Evolutionary conservation across 2,329 filamentous ascomycete genomes (phyloP), one percentile per base, ranked within the genome.

Genomic region (Cladophialophora psammophila): DNA sequence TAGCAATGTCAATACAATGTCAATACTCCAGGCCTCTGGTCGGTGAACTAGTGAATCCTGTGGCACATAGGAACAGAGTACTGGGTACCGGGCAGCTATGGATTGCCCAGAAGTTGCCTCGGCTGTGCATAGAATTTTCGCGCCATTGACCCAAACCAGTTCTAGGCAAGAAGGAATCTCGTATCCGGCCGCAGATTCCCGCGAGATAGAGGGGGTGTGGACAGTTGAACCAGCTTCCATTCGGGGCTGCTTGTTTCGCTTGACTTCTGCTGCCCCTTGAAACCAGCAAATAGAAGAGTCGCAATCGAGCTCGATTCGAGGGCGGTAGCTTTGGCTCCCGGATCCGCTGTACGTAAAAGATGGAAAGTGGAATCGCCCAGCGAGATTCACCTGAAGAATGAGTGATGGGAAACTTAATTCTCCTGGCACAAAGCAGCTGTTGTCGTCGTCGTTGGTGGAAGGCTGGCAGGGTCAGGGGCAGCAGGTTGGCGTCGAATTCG

Each of bases 261-360:
- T 53, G 50, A 52, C 4, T 40, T 40, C 13, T 42, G 40, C 40
- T 42, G 13, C 40, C 40, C 40, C 40, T 42, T 42, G 40, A 42
- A 42, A 42, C 40, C 40, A n/a, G 40, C 40, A 42, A 42, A 42
- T 42, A 4, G 40, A 42, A 42, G 40, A 42, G 40, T n/a, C 40
- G 40, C 15, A 42, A 42, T 42, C 40, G 15, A 42, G 3, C 8
- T 42, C 40, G n/a, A 42, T 13, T 18, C 40, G 15, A 42, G 15
- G 1, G 40, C 15, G 1, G 40, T 42, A 8, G 40, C 40, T 42
- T 42, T n/a, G 40, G 40, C 40, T 42, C 13, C 40, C 40, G 40
- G 3, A n/a, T n/a, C 15, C 5, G 5, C 40, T 42, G 40, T 42
- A 42, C 40, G 40, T 42, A 42, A 42, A 42, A 42, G n/a, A 42